phyloP scores from a whole-genome alignment of 1,284 basidiomycete genomes.

The Golubevia sp. region DNA sequence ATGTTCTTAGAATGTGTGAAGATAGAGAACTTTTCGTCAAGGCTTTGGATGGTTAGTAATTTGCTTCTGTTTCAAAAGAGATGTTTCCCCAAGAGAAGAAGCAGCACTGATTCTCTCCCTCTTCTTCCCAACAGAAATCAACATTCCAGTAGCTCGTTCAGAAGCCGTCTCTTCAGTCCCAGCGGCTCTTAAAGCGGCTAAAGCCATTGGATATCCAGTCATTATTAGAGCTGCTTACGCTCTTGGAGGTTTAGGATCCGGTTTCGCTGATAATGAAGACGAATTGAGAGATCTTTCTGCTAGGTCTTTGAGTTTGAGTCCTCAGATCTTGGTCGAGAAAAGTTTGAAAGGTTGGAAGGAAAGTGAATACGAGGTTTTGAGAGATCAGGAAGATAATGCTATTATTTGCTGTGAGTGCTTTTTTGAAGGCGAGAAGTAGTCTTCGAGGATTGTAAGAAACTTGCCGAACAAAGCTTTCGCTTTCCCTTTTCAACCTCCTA shows the following conservation, averaged over 20 bases:
- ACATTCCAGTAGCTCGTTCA: slow-evolving; percentile 95
- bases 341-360: slow-evolving; percentile 99
- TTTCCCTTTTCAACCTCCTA: not conserved
- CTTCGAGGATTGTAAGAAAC: too few relatives aligned
- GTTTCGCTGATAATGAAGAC: slow-evolving; percentile 93
- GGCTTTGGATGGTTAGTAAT: slow-evolving; percentile 81
- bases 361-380: slow-evolving; percentile 98
- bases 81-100: not conserved
- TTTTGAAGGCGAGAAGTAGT: too few relatives aligned
- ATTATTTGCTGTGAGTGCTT: slow-evolving; percentile 77
- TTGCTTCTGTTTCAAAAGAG: not conserved
- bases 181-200: slow-evolving; percentile 87
- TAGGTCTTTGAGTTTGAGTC: slow-evolving; percentile 84
- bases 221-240: slow-evolving; percentile 98
- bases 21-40: slow-evolving; percentile 97
- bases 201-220: slow-evolving; percentile 92
- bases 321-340: slow-evolving; percentile 95
- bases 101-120: not conserved
- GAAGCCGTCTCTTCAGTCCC: slow-evolving; percentile 96
- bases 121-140: slow-evolving; percentile 77
- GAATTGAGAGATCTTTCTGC: slow-evolving; percentile 94
- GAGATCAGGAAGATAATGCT: slow-evolving; percentile 83
- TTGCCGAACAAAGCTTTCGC: too few relatives aligned
- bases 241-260: slow-evolving; percentile 95
- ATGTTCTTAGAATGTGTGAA: slow-evolving; percentile 77